These are phyloP conservation scores for Colletotrichum chrysophilum DNA, from an alignment of 2,329 filamentous ascomycete genomes.

Conservation along the genomic window DNA sequence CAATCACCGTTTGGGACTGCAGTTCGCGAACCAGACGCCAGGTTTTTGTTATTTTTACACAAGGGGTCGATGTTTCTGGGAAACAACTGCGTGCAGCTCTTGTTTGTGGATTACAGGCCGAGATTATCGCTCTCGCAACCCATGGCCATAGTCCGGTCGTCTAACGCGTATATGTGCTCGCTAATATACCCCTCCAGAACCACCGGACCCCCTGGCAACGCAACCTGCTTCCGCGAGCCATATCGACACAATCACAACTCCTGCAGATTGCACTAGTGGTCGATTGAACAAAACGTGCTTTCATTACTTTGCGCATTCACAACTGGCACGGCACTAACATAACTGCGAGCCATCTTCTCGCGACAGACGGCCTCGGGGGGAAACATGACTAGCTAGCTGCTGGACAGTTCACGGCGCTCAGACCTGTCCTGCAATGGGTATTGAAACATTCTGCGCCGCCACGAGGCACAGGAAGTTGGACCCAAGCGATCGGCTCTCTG, in stretches of 20 bases:
- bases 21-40: neutral
- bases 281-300: neutral
- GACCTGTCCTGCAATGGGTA: neutral
- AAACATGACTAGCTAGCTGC: neutral
- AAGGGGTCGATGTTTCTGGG: conserved; percentile 3
- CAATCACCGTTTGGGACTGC: neutral
- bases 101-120: conserved; percentile 34
- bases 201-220: conserved; percentile 14
- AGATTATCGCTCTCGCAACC: conserved; percentile 36
- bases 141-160: conserved; percentile 34
- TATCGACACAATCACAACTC: neutral
- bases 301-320: neutral
- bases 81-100: conserved; percentile 5
- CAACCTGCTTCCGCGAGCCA: conserved; percentile 8
- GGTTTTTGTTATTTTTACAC: conserved; percentile 7
- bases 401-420: neutral
- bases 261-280: neutral
- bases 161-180: conserved; percentile 41
- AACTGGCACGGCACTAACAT: neutral
- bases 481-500: conserved; percentile 1
- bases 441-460: conserved; percentile 5
- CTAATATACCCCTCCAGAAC: conserved; percentile 35
- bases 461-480: neutral
- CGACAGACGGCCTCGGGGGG: neutral
- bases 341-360: neutral